Base-by-base conservation (phyloP, 495 filamentous ascomycete genomes). In the Trichodelitschia bisporula region DNA sequence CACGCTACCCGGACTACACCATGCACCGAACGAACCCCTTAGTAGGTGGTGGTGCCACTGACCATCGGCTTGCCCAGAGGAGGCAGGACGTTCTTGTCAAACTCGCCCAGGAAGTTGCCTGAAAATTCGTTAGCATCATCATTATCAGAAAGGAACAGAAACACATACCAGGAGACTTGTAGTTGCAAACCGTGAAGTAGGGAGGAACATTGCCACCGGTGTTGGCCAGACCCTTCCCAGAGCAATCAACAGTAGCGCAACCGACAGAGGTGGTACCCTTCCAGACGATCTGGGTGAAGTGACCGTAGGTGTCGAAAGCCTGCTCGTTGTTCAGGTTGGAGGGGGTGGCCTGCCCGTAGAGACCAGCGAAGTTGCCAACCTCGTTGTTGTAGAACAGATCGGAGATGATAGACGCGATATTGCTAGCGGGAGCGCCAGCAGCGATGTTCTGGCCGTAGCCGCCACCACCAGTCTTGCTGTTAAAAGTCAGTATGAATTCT, bases 221-320 rank as follows among this genome's bases (percentile, higher is more conserved):
- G 35, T 62, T 58, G 33, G 45, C 44, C 31, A 66, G 44, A 36
- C 39, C 48, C 13, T 38, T 38, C 34, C 26, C 27, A 15, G 32
- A 19, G 52, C 72, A 77, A 18, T 49, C 41, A 4, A 64, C 49
- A 18, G 69, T 64, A 30, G 59, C 62, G 50, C 86, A 97, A 37
- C 78, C 86, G 21, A 95, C 57, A 20, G 61, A 43, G 11, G 51
- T 66, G 30, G 75, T 72, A 4, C 21, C 45, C 47, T 70, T 69
- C 86, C 86, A 97, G 21, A 95, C 64, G 15, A 93, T 58, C 57
- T 91, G 79, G n/a, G 74, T 66, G 58, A 77, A 77, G 50, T 97
- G 84, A 34, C 83, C 79, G 67, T 72, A 86, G 19, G 44, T 33
- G 19, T 71, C 55, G 50, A 82, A 77, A 9, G 14, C 14, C 8